Evolutionary conservation across 1,284 basidiomycete species (phyloP), one percentile per base, ranked within the genome.

Genomic region (Melampsora larici-populina): DNA sequence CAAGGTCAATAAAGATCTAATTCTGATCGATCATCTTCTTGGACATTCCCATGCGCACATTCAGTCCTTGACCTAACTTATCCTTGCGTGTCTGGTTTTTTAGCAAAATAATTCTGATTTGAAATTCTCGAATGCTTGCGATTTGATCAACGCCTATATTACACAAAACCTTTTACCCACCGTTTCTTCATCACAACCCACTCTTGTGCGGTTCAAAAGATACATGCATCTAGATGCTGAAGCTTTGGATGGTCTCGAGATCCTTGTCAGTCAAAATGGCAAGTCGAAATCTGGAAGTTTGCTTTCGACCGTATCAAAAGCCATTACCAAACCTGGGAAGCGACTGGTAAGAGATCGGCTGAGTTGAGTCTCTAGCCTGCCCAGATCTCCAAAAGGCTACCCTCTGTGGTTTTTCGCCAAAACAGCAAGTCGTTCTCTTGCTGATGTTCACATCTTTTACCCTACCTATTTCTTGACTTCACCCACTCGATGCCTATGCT

Each of bases 381-480:
- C 63, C 1, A 40, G n/a, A 40, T 7, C 11, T 5, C 9, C 24
- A 62, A 62, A n/a, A 26, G 15, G 89, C 90, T 51, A 88, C 94
- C 13, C 86, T 94, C 17, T 87, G 96, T 15, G 84, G 87, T 15
- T 86, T 91, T 79, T 90, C 90, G 88, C 85, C 9, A 49, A 36
- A 71, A 29, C 55, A 26, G 33, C 31, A 29, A 29, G 24, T 58
- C 91, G 92, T 92, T 83, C 82, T 88, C 85, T 33, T 46, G 58
- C 72, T 9, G 31, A 51, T 31, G 48, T 29, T 15, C 15, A 17
- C 43, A 21, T 78, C 51, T 31, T 77, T 36, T 1, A 6, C 8
- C 2, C 24, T 11, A 29, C 43, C 43, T 46, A 46, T 15, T 46
- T 17, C 4, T 46, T 46, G 43, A 46, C 43, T 15, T 40, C 36